These are phyloP conservation scores for Ceratocystis harringtonii DNA, from an alignment of 2,329 filamentous ascomycete genomes.

Conservation along the genomic window DNA sequence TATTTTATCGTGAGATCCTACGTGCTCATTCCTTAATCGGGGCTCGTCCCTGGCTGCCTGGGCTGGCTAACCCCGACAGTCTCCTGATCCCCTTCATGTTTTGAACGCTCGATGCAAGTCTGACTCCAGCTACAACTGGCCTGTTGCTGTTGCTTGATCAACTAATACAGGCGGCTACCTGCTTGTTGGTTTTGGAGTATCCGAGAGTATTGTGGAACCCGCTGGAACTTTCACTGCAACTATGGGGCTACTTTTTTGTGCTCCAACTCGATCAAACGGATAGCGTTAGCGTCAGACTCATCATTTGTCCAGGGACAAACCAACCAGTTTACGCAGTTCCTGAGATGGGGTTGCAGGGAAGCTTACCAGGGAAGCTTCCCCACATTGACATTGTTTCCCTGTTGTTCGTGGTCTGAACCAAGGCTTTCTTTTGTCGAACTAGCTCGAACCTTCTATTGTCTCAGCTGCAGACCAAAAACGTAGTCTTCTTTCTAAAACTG, in stretches of 20 bases:
- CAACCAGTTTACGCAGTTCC: not conserved
- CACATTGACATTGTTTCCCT: not conserved
- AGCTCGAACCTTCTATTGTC: not conserved
- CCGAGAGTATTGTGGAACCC: not conserved
- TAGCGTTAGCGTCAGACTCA: not conserved
- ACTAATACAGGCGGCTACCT: not conserved
- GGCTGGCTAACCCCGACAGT: not conserved
- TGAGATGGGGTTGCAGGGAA: not conserved
- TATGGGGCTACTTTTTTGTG: not conserved
- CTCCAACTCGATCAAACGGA: not conserved
- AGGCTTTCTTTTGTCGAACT: not conserved
- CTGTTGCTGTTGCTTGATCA: conserved; percentile 1
- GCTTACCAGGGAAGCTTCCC: not conserved
- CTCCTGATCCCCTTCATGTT: not conserved
- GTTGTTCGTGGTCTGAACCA: too few relatives aligned
- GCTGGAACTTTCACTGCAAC: not conserved
- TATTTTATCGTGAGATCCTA: not conserved
- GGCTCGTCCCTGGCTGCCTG: not conserved
- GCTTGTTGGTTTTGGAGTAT: not conserved
- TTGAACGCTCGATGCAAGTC: not conserved
- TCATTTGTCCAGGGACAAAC: not conserved
- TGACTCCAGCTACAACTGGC: not conserved
- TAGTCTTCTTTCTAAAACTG: not conserved
- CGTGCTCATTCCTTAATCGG: not conserved
- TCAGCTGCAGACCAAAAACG: not conserved